Base-by-base conservation (phyloP, 306 rosid genomes). In the Astragalus glycyphyllos region DNA sequence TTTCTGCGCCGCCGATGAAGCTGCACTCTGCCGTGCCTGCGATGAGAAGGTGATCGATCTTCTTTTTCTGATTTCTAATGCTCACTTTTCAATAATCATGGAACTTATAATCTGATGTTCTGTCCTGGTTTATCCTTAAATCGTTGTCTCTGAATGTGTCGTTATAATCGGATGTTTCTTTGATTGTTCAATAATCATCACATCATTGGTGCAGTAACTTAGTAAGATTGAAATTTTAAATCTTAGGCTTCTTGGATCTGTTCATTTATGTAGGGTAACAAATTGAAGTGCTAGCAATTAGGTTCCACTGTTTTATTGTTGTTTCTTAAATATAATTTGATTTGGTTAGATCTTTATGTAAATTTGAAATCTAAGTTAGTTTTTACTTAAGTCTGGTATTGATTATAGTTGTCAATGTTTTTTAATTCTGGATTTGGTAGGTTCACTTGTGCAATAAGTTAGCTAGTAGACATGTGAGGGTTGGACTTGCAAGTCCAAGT, bases 1-100 rank as follows among this genome's bases (percentile, higher is more conserved):
- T 23, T 95, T 95, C 84, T 95, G 99, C 79, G 97, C 99, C 71
- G 99, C 99, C 8, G 99, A 95, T 71, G 99, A 95, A 66, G 99
- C 99, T 40, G 92, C 99, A 51, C 99, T 95, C 35, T 95, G 99
- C 67, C 91, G 81, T 85, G 81, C 88, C 71, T 95, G 99, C 31
- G 99, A 95, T 68, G 92, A 89, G 56, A 89, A 95, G 90, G 99
- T 95, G 17, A 4, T 3, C 57, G 6, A 4, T 7, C 4, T 11
- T 4, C 54, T 54, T 65, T 15, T 31, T 60, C 12, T 40, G 53
- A 15, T 29, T 31, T 59, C 26, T 51, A n/a, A n/a, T n/a, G n/a
- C n/a, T n/a, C n/a, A n/a, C n/a, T n/a, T n/a, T n/a, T n/a, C n/a
- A n/a, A n/a, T n/a, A n/a, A n/a, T n/a, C n/a, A n/a, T n/a, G n/a